Percentiles rank a stretch among this genome's conserved stretches.
Evolutionary conservation across 352 stramenopile species (phyloP).

Genomic region (Globisporangium nodosum): DNA sequence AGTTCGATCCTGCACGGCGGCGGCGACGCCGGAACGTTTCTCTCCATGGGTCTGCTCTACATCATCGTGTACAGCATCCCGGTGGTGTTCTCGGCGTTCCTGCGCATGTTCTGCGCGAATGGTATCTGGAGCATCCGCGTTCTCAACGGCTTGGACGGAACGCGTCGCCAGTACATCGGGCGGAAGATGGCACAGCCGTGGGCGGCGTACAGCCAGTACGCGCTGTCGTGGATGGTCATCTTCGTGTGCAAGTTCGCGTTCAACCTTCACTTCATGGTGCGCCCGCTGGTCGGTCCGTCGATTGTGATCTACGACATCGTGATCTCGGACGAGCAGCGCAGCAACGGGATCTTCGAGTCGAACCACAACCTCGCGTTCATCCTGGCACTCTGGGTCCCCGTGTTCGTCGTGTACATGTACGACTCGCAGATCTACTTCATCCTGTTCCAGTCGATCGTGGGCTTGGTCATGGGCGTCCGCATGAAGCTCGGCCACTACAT

Average conservation of each 20-base stretch:
- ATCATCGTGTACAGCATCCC: conserved; percentile 56
- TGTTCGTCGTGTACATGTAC: conserved; percentile 85
- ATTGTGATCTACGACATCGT: conserved; percentile 69
- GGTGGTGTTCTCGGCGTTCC: conserved; percentile 33
- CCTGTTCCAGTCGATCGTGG: conserved; percentile 61
- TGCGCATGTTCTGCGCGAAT: conserved; percentile 49
- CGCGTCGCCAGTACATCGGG: conserved; percentile 69
- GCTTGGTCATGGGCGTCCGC: conserved; percentile 63
- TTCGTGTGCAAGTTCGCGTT: conserved; percentile 80
- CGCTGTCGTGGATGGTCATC: conserved; percentile 64
- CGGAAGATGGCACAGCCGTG: conserved; percentile 65
- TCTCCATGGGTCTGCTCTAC: conserved; percentile 58
- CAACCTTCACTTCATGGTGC: conserved; percentile 78
- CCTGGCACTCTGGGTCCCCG: conserved; percentile 60
- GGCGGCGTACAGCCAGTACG: conserved; percentile 54
- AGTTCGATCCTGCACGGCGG: conserved; percentile 42
- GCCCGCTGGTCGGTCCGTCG: conserved; percentile 64
- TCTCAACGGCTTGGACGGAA: conserved; percentile 63
- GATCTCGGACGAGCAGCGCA: conserved; percentile 23
- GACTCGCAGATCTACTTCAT: conserved; percentile 87
- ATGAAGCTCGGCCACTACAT: conserved; percentile 78
- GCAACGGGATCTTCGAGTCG: conserved; percentile 50
- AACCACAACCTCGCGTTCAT: conserved; percentile 83
- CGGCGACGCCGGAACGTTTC: conserved; percentile 41
- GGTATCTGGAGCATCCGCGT: conserved; percentile 56